These are phyloP conservation scores for Saccharomycopsis malanga DNA, from an alignment of 805 yeast genomes.

Conservation along the genomic window DNA sequence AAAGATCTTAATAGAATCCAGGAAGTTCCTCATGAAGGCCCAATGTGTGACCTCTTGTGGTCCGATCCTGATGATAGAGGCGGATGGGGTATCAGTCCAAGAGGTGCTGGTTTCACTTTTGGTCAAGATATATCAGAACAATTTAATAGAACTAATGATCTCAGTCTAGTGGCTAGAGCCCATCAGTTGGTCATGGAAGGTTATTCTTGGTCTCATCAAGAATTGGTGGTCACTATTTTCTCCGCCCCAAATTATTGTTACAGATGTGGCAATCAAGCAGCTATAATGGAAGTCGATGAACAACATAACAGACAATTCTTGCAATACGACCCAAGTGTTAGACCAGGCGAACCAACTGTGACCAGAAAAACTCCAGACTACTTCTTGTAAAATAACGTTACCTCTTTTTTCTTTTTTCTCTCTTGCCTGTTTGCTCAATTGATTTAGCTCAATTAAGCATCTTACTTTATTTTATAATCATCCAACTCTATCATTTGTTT, in stretches of 20 bases:
- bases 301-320: slow-evolving; percentile 83
- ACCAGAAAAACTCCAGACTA: slow-evolving; percentile 96
- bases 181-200: slow-evolving; percentile 99
- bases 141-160: slow-evolving; percentile 84
- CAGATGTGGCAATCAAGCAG: slow-evolving; percentile 97
- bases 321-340: slow-evolving; percentile 92
- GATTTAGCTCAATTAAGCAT: no score
- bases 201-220: slow-evolving; percentile 90
- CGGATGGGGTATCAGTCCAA: slow-evolving; percentile 96
- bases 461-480: background rate
- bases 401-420: background rate
- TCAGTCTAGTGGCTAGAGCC: slow-evolving; percentile 84
- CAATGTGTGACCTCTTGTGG: slow-evolving; percentile 96
- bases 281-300: slow-evolving; percentile 96
- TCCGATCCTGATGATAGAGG: slow-evolving; percentile 97
- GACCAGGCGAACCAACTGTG: slow-evolving; percentile 98
- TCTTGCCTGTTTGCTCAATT: background rate
- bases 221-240: slow-evolving; percentile 87
- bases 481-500: background rate
- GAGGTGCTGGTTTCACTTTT: slow-evolving; percentile 98
- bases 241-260: slow-evolving; percentile 96
- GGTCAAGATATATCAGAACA: slow-evolving; percentile 93
- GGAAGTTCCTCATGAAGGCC: slow-evolving; percentile 97
- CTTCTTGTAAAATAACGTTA: slow-evolving; percentile 49
- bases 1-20: slow-evolving; percentile 86